A percentile compares a stretch with the other conserved stretches of the same genome.
Evolutionary conservation across 768 basidiomycete species (phyloP).

Genomic region (Mycena filopes): DNA sequence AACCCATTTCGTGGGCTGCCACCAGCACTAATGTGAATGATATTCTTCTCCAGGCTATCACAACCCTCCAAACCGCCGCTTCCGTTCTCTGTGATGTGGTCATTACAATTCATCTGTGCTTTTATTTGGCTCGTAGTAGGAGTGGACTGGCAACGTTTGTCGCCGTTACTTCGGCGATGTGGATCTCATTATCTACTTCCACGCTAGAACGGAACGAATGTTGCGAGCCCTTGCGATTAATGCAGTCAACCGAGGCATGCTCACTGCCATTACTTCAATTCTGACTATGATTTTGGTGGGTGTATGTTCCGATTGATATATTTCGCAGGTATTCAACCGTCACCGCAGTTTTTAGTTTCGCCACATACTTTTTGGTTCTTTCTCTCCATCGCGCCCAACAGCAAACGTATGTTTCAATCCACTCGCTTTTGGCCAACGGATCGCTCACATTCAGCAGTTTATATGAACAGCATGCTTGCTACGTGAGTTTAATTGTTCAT

Average conservation of each 20-base stretch:
- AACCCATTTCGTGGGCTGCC: no score
- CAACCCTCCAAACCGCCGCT: slow-evolving; percentile 7
- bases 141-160: background rate
- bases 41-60: background rate
- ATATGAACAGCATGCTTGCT: slow-evolving; percentile 19
- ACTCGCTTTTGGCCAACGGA: background rate
- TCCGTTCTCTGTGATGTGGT: slow-evolving; percentile 6
- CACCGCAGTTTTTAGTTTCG: background rate
- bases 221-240: background rate
- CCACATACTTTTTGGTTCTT: slow-evolving; percentile 13
- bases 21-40: no score
- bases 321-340: background rate
- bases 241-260: slow-evolving; percentile 8
- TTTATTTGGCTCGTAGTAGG: background rate
- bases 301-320: background rate
- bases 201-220: background rate
- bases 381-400: slow-evolving; percentile 10
- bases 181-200: background rate
- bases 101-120: slow-evolving; percentile 9
- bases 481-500: background rate
- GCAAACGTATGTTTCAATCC: background rate
- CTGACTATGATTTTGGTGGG: slow-evolving; percentile 4
- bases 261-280: slow-evolving; percentile 2
- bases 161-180: background rate
- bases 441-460: background rate